Evolutionary conservation across 2,329 filamentous ascomycete species (phyloP), one percentile per base, ranked within the genome.

Genomic region (Xylariaceae sp.): DNA sequence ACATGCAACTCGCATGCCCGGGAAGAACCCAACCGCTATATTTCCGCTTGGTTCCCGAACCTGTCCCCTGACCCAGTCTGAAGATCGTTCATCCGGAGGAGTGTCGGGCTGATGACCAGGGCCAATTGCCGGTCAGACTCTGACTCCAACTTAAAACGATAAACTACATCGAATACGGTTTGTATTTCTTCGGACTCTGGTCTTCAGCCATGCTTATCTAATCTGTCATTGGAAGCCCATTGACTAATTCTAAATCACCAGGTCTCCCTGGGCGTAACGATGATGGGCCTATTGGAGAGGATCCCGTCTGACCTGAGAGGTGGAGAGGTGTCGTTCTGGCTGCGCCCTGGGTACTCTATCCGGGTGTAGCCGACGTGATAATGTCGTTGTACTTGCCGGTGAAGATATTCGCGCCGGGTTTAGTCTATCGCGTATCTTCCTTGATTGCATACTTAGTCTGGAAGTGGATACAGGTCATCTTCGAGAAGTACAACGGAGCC

Each of bases 401-500:
- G 56, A 78, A 75, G 61, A 71, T 73, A 54, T 57, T 82, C 54
- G 73, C 75, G 49, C 84, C 83, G 2, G 74, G 78, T 41, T 63
- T 75, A 42, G 78, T 81, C 50, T 86, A 86, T 70, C 64, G 81
- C 61, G 61, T 76, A 40, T 85, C 84, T 6, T 87, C 84, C 19
- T 65, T 66, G 37, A 76, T 86, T 57, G 84, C 83, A 40, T 75
- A 70, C 61, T 76, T 77, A 7, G 79, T 83, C 50, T 87, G 82
- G 84, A 70, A 69, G 54, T 83, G 79, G 74, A 80, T 87, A 56
- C 84, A 86, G 68, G 56, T 66, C 61, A 80, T 86, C 57, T 87
- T 87, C 65, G 80, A 81, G 57, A 64, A 67, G 37, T 65, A 73
- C 68, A 87, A 87, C 63, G 77, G 77, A 40, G 83, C 81, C 41